Evolutionary conservation across 805 yeast genomes (phyloP).

Genomic region (Isabelozyma gotoi): DNA sequence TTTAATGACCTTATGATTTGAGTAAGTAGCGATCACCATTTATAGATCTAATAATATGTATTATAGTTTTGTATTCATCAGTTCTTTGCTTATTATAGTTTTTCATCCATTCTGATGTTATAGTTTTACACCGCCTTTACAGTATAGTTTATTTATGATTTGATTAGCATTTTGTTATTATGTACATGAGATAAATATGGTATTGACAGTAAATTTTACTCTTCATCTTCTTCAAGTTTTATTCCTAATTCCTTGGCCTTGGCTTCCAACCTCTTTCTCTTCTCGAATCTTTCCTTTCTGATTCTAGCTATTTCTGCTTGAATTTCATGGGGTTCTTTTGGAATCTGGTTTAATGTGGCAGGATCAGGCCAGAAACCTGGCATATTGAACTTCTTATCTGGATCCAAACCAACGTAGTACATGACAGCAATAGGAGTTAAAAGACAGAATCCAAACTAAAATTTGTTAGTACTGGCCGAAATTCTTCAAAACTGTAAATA

Average conservation of each 20-base stretch:
- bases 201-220: not conserved
- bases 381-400: conserved; percentile 83
- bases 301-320: conserved; percentile 89
- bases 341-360: conserved; percentile 82
- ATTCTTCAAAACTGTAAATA: not conserved
- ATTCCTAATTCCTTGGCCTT: conserved; percentile 71
- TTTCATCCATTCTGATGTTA: no score
- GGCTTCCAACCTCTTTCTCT: conserved; percentile 70
- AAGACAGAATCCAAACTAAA: conserved; percentile 78
- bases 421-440: conserved; percentile 86
- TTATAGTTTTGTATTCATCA: no score
- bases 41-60: no score
- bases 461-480: not conserved
- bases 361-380: conserved; percentile 99
- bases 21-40: no score
- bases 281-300: conserved; percentile 70
- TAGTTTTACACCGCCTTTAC: no score
- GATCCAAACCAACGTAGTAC: conserved; percentile 90
- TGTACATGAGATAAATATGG: not conserved
- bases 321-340: conserved; percentile 89
- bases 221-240: conserved; percentile 37
- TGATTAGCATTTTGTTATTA: not conserved
- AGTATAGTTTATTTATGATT: no score
- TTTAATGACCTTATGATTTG: not conserved
- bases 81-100: no score